phyloP scores from a whole-genome alignment of 441 rosid genomes.

The Erodium moschatum region DNA sequence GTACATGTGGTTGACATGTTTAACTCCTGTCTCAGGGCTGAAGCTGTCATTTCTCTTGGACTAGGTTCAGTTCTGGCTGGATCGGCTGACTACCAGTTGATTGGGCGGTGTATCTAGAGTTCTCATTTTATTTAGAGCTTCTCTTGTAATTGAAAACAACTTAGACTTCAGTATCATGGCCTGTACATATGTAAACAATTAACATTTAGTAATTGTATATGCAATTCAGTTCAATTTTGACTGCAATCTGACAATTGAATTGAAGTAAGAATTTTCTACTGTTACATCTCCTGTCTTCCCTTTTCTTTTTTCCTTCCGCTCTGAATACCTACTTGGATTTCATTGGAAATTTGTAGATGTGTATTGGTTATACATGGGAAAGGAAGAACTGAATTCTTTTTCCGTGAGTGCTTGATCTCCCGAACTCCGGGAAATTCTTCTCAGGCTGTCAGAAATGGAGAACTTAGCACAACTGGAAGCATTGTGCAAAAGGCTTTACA shows the following conservation, averaged over 20 bases:
- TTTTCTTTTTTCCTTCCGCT: slow-evolving; percentile 8
- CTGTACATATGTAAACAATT: slow-evolving; percentile 12
- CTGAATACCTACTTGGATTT: slow-evolving; percentile 10
- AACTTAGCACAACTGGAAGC: slow-evolving; percentile 25
- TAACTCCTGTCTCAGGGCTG: slow-evolving; percentile 9
- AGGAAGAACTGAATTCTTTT: slow-evolving; percentile 16
- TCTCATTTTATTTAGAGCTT: slow-evolving; percentile 14
- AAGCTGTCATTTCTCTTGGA: slow-evolving; percentile 8
- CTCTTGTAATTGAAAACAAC: slow-evolving; percentile 14
- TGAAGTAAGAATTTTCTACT: slow-evolving; percentile 14
- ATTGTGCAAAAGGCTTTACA: slow-evolving; percentile 25
- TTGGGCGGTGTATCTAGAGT: slow-evolving; percentile 11
- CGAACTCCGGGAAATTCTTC: slow-evolving; percentile 14
- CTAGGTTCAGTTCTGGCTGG: slow-evolving; percentile 11
- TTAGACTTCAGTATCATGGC: background rate
- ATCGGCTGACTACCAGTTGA: slow-evolving; percentile 12
- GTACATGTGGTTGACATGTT: background rate
- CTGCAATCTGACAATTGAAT: slow-evolving; percentile 10
- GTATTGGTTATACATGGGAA: slow-evolving; percentile 14
- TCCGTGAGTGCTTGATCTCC: slow-evolving; percentile 15
- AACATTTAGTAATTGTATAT: slow-evolving; percentile 13
- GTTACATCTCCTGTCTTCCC: background rate
- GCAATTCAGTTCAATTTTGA: slow-evolving; percentile 10
- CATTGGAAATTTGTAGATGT: slow-evolving; percentile 17
- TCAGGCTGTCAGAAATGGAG: slow-evolving; percentile 21